Conservation (phyloP, 257 asterid genomes). For the Penstemon davidsonii region DNA sequence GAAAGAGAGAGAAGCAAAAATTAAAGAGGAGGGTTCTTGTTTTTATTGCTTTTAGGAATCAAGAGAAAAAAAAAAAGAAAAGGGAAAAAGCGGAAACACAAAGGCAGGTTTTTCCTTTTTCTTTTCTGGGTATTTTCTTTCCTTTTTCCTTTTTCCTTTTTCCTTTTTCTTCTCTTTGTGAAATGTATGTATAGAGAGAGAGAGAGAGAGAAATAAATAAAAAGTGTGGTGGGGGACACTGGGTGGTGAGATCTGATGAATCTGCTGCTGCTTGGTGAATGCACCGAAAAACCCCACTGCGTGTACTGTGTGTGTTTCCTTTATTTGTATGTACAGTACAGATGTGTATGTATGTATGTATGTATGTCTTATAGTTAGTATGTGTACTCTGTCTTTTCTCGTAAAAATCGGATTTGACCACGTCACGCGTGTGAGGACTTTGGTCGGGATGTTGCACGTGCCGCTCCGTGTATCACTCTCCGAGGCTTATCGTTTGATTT, state of each 20-base stretch:
- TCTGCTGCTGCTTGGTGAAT: slow-evolving; percentile 35
- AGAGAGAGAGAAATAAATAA: not conserved
- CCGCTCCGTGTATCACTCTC: slow-evolving; percentile 38
- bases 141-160: slow-evolving; percentile 16
- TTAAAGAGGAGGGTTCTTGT: slow-evolving; percentile 40
- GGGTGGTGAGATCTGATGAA: slow-evolving; percentile 39
- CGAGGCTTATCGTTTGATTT: slow-evolving; percentile 16
- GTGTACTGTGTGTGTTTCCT: slow-evolving; percentile 21
- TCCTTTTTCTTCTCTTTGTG: not conserved
- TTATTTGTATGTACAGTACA: not conserved
- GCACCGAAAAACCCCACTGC: slow-evolving; percentile 30
- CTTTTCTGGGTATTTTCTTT: slow-evolving; percentile 1
- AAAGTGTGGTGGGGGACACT: slow-evolving; percentile 38
- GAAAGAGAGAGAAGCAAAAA: slow-evolving; percentile 24
- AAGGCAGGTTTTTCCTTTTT: not conserved
- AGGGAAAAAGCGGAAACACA: slow-evolving; percentile 21
- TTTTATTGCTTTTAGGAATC: slow-evolving; percentile 40
- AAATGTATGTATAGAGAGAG: not conserved
- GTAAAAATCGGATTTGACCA: slow-evolving; percentile 6
- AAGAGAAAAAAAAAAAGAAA: slow-evolving; percentile 29
- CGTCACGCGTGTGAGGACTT: slow-evolving; percentile 39
- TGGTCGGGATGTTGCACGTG: slow-evolving; percentile 48
- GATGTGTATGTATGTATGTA: not conserved
- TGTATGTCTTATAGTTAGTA: slow-evolving; percentile 15
- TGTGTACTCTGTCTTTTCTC: slow-evolving; percentile 16